Base-by-base conservation (phyloP, 441 rosid genomes). In the Pelargonium australe region DNA sequence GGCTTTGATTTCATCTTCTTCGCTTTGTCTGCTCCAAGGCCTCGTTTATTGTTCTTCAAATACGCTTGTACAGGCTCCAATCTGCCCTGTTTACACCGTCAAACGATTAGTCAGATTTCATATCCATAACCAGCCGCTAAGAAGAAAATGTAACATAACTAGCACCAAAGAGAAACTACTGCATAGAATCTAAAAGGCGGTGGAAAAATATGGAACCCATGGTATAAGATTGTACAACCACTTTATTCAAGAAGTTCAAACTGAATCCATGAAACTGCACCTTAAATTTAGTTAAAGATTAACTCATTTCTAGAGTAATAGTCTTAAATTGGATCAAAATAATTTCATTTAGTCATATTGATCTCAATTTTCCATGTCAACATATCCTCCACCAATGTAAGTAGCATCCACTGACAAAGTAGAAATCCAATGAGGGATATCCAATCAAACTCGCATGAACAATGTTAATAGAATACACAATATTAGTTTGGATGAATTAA, bases 1-100 rank as follows among this genome's bases (percentile, higher is more conserved):
- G 77, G 70, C 43, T 79, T 83, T 66, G 67, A 58, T 1, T 47
- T 75, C 68, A 75, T 85, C 72, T 80, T 85, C 81, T 83, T 85
- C 16, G 67, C 71, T 67, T 66, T 70, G 53, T 77, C 85, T 25
- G 94, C 86, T 77, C 98, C 98, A 8, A 93, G 60, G 47, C 97
- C 98, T 25, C 86, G 84, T 76, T 89, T 93, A 76, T 93, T 86
- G 62, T 81, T 79, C 79, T 90, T 93, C 75, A 78, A 60, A 63
- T 72, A 68, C 43, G 91, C 51, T 80, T 84, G 57, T 25, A 93
- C 77, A 16, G 97, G 97, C 74, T 86, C 97, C 75, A 93, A 76
- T 66, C 86, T 85, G 71, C 98, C 98, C 96, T 91, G 81, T 75
- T 70, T 47, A 41, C 37, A 66, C 58, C 72, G 66, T 20, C 12